phyloP scores from a whole-genome alignment of 2,329 filamentous ascomycete species.

The Fulvia fulva region DNA sequence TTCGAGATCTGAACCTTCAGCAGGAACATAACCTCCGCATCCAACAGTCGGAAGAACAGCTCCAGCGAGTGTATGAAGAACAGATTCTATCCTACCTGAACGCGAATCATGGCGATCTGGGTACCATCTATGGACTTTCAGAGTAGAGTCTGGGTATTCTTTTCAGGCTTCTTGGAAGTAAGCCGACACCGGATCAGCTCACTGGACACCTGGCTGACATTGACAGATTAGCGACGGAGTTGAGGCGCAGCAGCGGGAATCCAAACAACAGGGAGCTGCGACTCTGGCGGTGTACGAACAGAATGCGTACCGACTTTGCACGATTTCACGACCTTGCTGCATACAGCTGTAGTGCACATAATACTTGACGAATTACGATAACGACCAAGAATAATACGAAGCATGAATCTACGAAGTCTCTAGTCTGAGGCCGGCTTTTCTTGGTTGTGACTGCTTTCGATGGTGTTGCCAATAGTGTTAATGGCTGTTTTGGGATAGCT shows the following conservation, averaged over 20 bases:
- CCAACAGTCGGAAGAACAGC: conserved; percentile 28
- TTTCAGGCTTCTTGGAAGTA: background rate
- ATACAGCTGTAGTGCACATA: too few species aligned
- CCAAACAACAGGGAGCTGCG: too few species aligned
- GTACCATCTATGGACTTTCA: conserved; percentile 13
- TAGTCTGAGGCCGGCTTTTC: too few species aligned
- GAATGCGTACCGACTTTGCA: too few species aligned
- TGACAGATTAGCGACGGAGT: conserved; percentile 1
- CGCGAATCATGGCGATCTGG: conserved; percentile 12
- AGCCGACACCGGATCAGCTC: background rate
- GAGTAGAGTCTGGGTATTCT: background rate
- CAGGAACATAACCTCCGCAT: conserved; percentile 18
- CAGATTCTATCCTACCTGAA: conserved; percentile 33
- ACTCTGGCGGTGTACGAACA: too few species aligned
- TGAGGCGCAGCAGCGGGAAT: background rate
- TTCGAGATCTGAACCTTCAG: conserved; percentile 28
- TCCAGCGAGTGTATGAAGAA: conserved; percentile 30
- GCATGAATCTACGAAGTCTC: too few species aligned
- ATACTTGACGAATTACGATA: too few species aligned
- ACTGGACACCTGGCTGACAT: background rate
- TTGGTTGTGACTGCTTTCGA: too few species aligned
- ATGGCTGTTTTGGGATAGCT: too few species aligned
- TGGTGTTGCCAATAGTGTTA: too few species aligned
- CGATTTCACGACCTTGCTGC: too few species aligned
- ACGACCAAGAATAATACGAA: too few species aligned